These are phyloP conservation scores for Balamuthia mandrillaris DNA, from an alignment of 208 protist genomes.

Conservation along the genomic window DNA sequence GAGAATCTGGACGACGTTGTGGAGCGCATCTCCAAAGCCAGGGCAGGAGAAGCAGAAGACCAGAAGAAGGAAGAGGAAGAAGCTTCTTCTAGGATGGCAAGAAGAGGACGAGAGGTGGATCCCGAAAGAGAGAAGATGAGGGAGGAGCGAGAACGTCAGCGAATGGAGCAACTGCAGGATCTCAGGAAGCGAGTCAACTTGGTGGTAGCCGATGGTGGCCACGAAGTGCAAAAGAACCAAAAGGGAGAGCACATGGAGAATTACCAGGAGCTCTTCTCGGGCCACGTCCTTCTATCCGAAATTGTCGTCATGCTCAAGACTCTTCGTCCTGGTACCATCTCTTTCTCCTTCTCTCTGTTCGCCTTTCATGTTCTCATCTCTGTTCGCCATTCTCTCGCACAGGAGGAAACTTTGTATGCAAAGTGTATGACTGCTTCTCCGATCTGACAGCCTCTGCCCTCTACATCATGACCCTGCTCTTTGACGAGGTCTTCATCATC, in stretches of 20 bases:
- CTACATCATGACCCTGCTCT: constrained; percentile 80
- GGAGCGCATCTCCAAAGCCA: constrained; percentile 50
- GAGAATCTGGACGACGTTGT: constrained; percentile 78
- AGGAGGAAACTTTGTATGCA: constrained; percentile 73
- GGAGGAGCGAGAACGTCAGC: no score
- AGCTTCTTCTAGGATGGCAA: no score
- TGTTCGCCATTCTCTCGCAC: no score
- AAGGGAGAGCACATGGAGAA: constrained; percentile 44
- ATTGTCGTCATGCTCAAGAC: constrained; percentile 77
- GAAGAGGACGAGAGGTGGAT: no score
- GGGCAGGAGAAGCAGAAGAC: no score
- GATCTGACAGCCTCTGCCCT: constrained; percentile 75
- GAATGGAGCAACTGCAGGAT: no score
- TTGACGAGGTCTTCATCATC: constrained; percentile 78
- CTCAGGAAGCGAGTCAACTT: constrained; percentile 62
- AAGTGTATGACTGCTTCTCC: constrained; percentile 85
- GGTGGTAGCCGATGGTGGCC: constrained; percentile 86
- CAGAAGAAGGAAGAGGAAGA: no score
- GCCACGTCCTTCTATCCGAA: constrained; percentile 80
- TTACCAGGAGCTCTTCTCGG: constrained; percentile 81
- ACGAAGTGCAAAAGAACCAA: constrained; percentile 71
- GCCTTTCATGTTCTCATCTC: no score
- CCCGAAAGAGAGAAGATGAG: no score
- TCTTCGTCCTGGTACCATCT: constrained; percentile 64
- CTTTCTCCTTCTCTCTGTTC: no score